These are phyloP conservation scores for Dothiorella sarmentorum DNA, from an alignment of 2,329 filamentous ascomycete genomes.

Conservation along the genomic window DNA sequence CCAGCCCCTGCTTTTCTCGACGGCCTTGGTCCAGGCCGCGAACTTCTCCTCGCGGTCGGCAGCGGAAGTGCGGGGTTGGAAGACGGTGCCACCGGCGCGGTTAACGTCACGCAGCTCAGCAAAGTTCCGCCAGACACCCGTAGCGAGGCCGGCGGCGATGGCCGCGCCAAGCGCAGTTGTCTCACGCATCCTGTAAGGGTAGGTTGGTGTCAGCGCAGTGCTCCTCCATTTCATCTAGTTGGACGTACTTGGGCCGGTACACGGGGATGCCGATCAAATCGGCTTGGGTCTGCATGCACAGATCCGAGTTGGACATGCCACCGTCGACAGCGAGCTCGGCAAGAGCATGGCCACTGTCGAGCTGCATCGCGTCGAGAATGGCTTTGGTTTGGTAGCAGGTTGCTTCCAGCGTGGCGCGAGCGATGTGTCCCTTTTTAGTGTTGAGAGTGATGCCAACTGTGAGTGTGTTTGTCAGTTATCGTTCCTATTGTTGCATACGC, in stretches of 20 bases:
- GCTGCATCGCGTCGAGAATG: conserved; percentile 80
- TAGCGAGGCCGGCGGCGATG: conserved; percentile 75
- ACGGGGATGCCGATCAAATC: conserved; percentile 75
- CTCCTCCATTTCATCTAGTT: neutral
- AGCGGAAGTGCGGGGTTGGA: conserved; percentile 58
- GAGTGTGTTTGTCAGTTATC: neutral
- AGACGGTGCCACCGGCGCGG: conserved; percentile 60
- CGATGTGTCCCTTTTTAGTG: conserved; percentile 77
- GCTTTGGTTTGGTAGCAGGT: conserved; percentile 84
- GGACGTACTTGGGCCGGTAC: conserved; percentile 52
- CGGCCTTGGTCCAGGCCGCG: conserved; percentile 65
- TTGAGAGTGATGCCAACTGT: conserved; percentile 77
- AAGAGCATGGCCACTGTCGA: conserved; percentile 69
- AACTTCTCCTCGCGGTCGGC: conserved; percentile 57
- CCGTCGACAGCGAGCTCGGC: conserved; percentile 73
- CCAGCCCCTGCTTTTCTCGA: conserved; percentile 71
- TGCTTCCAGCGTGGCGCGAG: conserved; percentile 77
- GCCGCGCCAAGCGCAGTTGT: conserved; percentile 80
- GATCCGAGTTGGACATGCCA: conserved; percentile 75
- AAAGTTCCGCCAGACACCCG: conserved; percentile 68
- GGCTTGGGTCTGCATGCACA: conserved; percentile 83
- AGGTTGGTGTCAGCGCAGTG: neutral
- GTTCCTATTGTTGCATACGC: neutral
- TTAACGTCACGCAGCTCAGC: conserved; percentile 69
- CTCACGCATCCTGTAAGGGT: conserved; percentile 66